phyloP scores from a whole-genome alignment of 73 alveolate genomes.

The Tetrahymena elliotti region DNA sequence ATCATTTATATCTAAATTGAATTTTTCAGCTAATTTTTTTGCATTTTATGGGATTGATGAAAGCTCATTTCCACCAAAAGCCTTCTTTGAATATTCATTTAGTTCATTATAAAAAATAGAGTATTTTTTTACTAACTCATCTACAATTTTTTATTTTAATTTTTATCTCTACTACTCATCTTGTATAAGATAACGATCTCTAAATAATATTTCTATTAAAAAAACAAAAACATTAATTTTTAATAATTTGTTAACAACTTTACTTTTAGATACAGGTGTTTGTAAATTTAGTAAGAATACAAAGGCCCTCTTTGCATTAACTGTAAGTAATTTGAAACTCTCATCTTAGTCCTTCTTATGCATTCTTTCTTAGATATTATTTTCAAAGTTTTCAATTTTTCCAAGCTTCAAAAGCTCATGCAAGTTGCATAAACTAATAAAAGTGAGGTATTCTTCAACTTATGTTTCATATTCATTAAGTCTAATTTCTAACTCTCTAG shows the following conservation, averaged over 20 bases:
- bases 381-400: not conserved
- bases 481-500: not conserved
- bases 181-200: not conserved
- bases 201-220: not conserved
- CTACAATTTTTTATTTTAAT: not conserved
- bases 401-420: not conserved
- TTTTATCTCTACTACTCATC: not conserved
- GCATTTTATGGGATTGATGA: not conserved
- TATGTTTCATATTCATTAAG: not conserved
- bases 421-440: not conserved
- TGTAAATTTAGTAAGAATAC: not conserved
- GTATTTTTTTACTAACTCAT: not conserved
- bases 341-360: not conserved
- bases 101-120: not conserved
- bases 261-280: not conserved
- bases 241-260: not conserved
- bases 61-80: not conserved
- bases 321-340: not conserved
- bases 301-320: not conserved
- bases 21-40: not conserved
- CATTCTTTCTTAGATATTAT: not conserved
- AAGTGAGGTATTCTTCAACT: not conserved
- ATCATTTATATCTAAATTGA: not conserved
- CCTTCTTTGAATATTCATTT: not conserved
- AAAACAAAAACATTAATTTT: no score